Base-by-base conservation (phyloP, 2,329 filamentous ascomycete species). In the Calonectria pauciramosa region DNA sequence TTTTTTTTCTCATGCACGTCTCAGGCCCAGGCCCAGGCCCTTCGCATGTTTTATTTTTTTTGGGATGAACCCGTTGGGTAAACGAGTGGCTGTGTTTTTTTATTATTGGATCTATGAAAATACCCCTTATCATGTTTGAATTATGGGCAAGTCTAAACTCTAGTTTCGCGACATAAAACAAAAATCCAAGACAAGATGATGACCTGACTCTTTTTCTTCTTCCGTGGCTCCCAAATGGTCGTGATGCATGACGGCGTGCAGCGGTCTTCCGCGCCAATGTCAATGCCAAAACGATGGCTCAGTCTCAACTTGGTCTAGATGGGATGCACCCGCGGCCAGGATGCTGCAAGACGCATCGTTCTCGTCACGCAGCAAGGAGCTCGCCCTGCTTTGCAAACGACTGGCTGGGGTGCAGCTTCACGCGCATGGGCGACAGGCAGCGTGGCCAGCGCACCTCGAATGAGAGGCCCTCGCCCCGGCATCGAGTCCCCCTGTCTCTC, bases 61-160 rank as follows among this genome's bases (percentile, higher is more conserved):
- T 38, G 41, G 65, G 66, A 68, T 54, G 34, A 72, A 64, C 60
- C 44, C 28, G 47, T 64, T 73, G 76, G 70, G 51, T 69, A 47
- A 47, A 47, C 69, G 68, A 72, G 75, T 64, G 60, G 75, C 71
- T 77, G 78, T 49, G 18, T 65, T 49, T 65, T 36, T 4, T 65
- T 67, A 77, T 75, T 76, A 74, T 76, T 63, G 74, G 56, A 63
- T 63, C 34, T 63, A 77, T 74, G 71, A 79, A 80, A 79, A 80
- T 78, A 79, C 69, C 71, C 78, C 78, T 70, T 68, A 36, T 66
- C 68, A 66, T 66, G 75, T 75, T 75, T 74, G 69, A 69, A 77
- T 68, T 66, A 77, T 71, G 71, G 72, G 60, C 75, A 74, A 47
- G 30, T 72, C 38, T 73, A 72, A 63, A 73, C 68, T 77, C 36